phyloP scores from a whole-genome alignment of 192 early-diverging fungal genomes.

The Blastocladiella britannica region DNA sequence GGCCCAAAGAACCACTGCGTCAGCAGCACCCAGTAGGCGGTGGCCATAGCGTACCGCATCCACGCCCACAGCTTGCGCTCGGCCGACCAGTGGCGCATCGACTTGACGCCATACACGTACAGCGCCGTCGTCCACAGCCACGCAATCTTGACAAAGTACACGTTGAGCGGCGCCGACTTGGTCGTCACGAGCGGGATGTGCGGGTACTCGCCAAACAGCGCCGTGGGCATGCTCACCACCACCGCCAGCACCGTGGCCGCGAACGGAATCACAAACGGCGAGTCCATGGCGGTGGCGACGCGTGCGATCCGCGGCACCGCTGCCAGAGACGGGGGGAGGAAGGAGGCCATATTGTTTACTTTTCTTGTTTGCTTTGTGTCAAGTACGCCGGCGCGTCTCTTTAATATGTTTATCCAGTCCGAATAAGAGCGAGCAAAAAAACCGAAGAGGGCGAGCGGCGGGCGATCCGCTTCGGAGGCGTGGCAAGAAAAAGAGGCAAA shows the following conservation, averaged over 20 bases:
- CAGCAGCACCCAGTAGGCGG: slow-evolving; percentile 63
- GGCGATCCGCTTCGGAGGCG: no score
- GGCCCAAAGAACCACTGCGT: slow-evolving; percentile 75
- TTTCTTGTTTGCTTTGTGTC: no score
- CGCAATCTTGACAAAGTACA: slow-evolving; percentile 54
- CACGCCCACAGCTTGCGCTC: slow-evolving; percentile 3
- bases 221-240: not conserved
- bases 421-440: no score
- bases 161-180: slow-evolving; percentile 59
- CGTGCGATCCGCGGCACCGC: no score
- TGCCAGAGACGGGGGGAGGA: no score
- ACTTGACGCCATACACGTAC: slow-evolving; percentile 21
- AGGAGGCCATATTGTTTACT: no score
- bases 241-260: not conserved
- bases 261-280: not conserved
- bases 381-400: no score
- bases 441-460: no score
- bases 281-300: no score
- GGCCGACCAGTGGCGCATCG: slow-evolving; percentile 11
- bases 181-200: slow-evolving; percentile 14
- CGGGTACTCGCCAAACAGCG: slow-evolving; percentile 3
- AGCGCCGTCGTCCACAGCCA: slow-evolving; percentile 72
- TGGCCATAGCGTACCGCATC: slow-evolving; percentile 35
- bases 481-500: no score
- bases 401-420: no score